Evolutionary conservation across 1,284 basidiomycete species (phyloP).

Genomic region (Malassezia sp.): DNA sequence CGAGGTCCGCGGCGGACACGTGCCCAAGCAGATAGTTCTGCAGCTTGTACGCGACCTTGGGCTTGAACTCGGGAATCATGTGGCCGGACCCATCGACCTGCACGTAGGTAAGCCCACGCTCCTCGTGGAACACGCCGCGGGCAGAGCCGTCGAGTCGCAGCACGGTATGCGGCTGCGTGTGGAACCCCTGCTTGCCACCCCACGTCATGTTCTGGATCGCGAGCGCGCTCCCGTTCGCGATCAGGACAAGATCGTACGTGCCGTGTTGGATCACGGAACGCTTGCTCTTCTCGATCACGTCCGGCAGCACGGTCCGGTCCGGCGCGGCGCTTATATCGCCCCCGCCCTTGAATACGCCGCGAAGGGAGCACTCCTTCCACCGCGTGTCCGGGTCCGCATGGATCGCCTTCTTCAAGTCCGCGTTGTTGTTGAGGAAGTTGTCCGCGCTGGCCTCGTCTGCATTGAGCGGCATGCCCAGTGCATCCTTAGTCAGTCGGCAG

Average conservation of each 20-base stretch:
- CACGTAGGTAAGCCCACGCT: slow-evolving; percentile 9
- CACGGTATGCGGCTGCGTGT: slow-evolving; percentile 2
- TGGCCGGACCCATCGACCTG: slow-evolving; percentile 18
- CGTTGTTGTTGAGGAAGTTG: slow-evolving; percentile 26
- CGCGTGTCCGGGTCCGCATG: slow-evolving; percentile 21
- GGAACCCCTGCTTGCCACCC: slow-evolving; percentile 37
- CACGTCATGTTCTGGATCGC: slow-evolving; percentile 44
- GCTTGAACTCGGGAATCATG: slow-evolving; percentile 40
- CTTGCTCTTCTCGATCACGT: slow-evolving; percentile 29
- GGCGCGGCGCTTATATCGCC: not conserved
- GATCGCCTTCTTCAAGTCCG: slow-evolving; percentile 33
- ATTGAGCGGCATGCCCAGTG: slow-evolving; percentile 20
- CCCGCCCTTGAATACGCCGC: slow-evolving; percentile 19
- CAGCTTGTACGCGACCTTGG: slow-evolving; percentile 25
- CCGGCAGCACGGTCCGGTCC: slow-evolving; percentile 21
- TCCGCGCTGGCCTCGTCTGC: slow-evolving; percentile 2
- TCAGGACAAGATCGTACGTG: slow-evolving; percentile 27
- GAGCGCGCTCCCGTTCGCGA: slow-evolving; percentile 30
- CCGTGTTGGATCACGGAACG: slow-evolving; percentile 36
- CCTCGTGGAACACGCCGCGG: slow-evolving; percentile 3
- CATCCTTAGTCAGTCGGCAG: slow-evolving; percentile 8
- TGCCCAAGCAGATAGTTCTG: slow-evolving; percentile 35
- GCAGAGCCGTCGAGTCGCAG: not conserved
- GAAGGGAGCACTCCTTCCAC: slow-evolving; percentile 25
- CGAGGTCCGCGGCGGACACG: not conserved